Conservation (phyloP, 768 basidiomycete species). For the Candolleomyces aberdarensis region DNA sequence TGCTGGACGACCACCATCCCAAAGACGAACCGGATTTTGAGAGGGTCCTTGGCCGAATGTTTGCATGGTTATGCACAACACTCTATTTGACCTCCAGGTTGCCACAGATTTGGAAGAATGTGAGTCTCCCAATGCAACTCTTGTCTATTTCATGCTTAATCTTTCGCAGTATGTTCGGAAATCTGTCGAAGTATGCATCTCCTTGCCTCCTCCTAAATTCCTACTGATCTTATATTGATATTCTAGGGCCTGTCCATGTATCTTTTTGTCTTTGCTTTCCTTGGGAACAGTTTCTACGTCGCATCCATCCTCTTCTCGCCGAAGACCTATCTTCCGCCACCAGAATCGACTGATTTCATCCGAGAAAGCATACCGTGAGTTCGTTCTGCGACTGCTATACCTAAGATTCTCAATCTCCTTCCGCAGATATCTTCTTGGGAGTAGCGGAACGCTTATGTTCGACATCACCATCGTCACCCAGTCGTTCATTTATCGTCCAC, state of each 20-base stretch:
- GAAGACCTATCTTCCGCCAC: constrained; percentile 50
- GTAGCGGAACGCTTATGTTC: constrained; percentile 89
- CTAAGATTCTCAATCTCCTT: background rate
- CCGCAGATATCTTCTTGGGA: constrained; percentile 80
- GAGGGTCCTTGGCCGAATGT: constrained; percentile 81
- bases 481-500: constrained; percentile 70
- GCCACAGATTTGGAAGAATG: constrained; percentile 99
- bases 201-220: background rate
- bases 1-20: constrained; percentile 20
- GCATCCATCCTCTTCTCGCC: constrained; percentile 84
- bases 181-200: constrained; percentile 69
- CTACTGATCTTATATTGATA: constrained; percentile 1
- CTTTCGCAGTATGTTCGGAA: constrained; percentile 71
- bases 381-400: background rate
- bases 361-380: constrained; percentile 84
- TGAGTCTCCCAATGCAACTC: constrained; percentile 40
- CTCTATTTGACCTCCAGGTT: constrained; percentile 91
- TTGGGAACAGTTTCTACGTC: constrained; percentile 93
- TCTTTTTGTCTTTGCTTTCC: constrained; percentile 90
- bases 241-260: constrained; percentile 86
- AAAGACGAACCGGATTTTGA: constrained; percentile 36
- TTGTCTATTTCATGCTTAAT: constrained; percentile 1
- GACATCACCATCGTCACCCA: constrained; percentile 91
- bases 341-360: constrained; percentile 62
- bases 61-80: constrained; percentile 92